These are phyloP conservation scores for Sordariomycetes sp. DNA, from an alignment of 2,329 filamentous ascomycete species.

Conservation along the genomic window DNA sequence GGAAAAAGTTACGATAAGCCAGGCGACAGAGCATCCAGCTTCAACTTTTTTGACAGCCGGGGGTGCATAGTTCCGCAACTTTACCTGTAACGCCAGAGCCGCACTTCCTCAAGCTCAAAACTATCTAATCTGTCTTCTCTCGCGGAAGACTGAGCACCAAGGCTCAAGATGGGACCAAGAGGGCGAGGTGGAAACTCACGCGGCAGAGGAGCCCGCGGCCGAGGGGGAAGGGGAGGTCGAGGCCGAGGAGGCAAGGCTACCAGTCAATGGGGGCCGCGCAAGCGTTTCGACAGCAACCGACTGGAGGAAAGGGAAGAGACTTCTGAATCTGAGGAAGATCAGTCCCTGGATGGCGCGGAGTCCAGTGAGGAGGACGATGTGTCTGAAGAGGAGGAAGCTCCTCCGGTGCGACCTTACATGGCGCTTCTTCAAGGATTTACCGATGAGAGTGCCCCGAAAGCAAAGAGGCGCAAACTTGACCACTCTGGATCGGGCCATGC, in stretches of 20 bases:
- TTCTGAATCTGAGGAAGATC: slow-evolving; percentile 5
- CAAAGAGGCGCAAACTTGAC: slow-evolving; percentile 50
- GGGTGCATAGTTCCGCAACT: no score
- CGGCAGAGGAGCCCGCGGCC: slow-evolving; percentile 18
- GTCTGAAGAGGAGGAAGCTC: slow-evolving; percentile 28
- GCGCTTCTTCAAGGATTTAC: slow-evolving; percentile 44
- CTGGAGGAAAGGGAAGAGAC: slow-evolving; percentile 14
- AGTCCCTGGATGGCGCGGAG: slow-evolving; percentile 10
- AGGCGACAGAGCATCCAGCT: no score
- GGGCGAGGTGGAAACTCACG: slow-evolving; percentile 23
- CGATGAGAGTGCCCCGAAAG: slow-evolving; percentile 31
- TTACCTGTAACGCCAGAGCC: no score
- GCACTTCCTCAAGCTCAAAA: no score
- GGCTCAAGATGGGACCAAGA: slow-evolving; percentile 29
- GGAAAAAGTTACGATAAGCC: no score
- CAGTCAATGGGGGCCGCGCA: slow-evolving; percentile 25
- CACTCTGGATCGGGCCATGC: no score
- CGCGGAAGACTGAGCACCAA: no score
- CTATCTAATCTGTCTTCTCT: no score
- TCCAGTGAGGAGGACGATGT: slow-evolving; percentile 10
- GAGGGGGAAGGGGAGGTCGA: slow-evolving; percentile 14
- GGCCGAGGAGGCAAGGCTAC: slow-evolving; percentile 19
- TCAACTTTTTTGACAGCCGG: no score
- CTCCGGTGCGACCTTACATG: slow-evolving; percentile 41
- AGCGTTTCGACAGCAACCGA: slow-evolving; percentile 24